A percentile compares a stretch with the other conserved stretches of the same genome.
Evolutionary conservation across 768 basidiomycete genomes (phyloP).

Genomic region (Peribolospora kevripleyi): DNA sequence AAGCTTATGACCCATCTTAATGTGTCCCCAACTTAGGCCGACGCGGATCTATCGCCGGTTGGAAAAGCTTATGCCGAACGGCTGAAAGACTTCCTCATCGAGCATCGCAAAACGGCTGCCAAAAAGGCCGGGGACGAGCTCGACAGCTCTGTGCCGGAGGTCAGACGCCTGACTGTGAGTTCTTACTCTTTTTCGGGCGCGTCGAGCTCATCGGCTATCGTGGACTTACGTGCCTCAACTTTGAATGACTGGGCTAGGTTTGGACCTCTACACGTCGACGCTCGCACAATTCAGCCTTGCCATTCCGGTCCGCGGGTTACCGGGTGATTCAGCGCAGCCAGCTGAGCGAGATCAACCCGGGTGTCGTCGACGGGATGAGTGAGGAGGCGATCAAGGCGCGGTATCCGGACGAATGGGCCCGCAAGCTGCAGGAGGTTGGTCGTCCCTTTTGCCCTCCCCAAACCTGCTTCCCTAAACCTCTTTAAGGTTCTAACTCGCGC

Average conservation of each 20-base stretch:
- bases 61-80: conserved; percentile 88
- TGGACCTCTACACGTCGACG: conserved; percentile 91
- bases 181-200: not conserved
- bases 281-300: conserved; percentile 83
- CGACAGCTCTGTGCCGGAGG: conserved; percentile 12
- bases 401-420: conserved; percentile 83
- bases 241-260: conserved; percentile 31
- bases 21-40: conserved; percentile 31
- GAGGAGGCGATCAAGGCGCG: conserved; percentile 68
- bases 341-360: conserved; percentile 96
- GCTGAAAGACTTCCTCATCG: conserved; percentile 69
- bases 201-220: not conserved
- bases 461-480: no score
- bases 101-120: conserved; percentile 41
- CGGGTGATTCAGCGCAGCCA: conserved; percentile 76
- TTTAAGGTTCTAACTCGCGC: no score
- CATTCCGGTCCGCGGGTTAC: conserved; percentile 33
- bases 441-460: no score
- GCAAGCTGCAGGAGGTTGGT: conserved; percentile 47
- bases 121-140: conserved; percentile 27
- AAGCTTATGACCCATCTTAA: no score
- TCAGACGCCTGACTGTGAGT: conserved; percentile 18
- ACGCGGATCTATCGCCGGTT: conserved; percentile 79
- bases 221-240: not conserved
- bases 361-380: conserved; percentile 64